These are phyloP conservation scores for Pyrenophora teres DNA, from an alignment of 2,329 filamentous ascomycete species.

Conservation along the genomic window DNA sequence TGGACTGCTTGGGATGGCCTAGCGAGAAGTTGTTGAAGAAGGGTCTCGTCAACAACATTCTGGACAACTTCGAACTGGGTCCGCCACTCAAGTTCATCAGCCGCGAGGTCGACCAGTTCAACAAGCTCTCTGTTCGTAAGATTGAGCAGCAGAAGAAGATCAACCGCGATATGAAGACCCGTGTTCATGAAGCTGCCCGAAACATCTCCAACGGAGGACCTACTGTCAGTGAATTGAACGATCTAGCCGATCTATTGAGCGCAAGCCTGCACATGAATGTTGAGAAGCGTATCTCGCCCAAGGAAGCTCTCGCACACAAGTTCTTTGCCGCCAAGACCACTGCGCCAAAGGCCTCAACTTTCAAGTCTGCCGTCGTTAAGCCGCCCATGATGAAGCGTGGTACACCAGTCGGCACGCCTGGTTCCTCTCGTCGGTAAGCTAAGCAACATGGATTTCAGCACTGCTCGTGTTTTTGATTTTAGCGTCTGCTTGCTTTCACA, in stretches of 20 bases:
- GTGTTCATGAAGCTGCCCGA: conserved; percentile 72
- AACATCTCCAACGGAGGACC: conserved; percentile 68
- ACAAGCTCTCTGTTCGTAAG: conserved; percentile 66
- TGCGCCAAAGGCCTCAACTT: conserved; percentile 16
- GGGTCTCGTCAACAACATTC: conserved; percentile 69
- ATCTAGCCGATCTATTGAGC: conserved; percentile 86
- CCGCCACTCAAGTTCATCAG: conserved; percentile 82
- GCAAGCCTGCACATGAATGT: conserved; percentile 88
- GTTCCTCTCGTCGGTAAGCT: conserved; percentile 23
- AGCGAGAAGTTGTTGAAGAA: conserved; percentile 86
- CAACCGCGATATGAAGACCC: conserved; percentile 72
- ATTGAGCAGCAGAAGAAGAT: conserved; percentile 67
- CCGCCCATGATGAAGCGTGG: conserved; percentile 31
- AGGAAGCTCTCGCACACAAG: conserved; percentile 84
- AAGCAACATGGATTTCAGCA: neutral
- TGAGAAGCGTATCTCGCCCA: conserved; percentile 85
- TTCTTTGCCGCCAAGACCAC: conserved; percentile 68
- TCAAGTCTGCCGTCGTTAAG: conserved; percentile 36
- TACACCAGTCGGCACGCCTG: conserved; percentile 16
- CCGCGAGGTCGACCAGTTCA: conserved; percentile 65
- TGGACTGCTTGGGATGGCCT: conserved; percentile 93
- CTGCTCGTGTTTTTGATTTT: conserved; percentile 1
- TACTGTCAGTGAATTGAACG: conserved; percentile 76
- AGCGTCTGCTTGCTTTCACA: neutral
- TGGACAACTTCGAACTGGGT: conserved; percentile 62